Evolutionary conservation across 176 grass and related monocot genomes (phyloP).

Genomic region (Alopecurus myosuroides): DNA sequence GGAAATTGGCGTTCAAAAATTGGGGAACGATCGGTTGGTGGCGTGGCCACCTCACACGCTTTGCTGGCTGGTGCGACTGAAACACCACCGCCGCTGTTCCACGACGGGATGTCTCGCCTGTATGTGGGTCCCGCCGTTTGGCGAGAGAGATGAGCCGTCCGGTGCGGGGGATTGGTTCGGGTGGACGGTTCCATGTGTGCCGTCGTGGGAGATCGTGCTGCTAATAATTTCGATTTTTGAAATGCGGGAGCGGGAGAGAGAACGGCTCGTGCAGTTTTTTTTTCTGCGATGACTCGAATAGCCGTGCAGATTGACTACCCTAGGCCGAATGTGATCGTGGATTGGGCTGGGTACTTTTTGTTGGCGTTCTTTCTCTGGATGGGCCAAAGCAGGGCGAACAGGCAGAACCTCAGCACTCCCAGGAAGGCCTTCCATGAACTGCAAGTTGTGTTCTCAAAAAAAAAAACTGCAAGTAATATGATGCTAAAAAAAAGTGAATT

Average conservation of each 20-base stretch:
- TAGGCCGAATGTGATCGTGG: too few relatives aligned
- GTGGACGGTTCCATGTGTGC: not conserved
- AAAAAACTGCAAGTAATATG: too few relatives aligned
- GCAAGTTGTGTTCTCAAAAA: too few relatives aligned
- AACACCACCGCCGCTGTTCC: not conserved
- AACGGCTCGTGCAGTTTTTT: not conserved
- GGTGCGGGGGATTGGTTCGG: not conserved
- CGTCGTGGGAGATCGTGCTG: not conserved
- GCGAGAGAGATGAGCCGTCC: not conserved
- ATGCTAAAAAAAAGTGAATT: too few relatives aligned
- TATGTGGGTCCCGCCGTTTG: not conserved
- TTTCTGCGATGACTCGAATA: not conserved
- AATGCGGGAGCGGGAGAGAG: constrained; percentile 20
- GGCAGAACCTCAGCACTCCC: too few relatives aligned
- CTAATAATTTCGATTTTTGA: constrained; percentile 31
- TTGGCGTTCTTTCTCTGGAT: too few relatives aligned
- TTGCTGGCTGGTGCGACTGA: constrained; percentile 4
- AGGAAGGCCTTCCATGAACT: too few relatives aligned
- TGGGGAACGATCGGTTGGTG: not conserved
- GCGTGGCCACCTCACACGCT: constrained; percentile 7
- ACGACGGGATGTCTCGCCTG: not conserved
- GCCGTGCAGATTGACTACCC: too few relatives aligned
- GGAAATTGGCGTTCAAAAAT: not conserved
- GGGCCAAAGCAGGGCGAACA: too few relatives aligned
- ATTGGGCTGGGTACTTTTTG: too few relatives aligned